phyloP scores from a whole-genome alignment of 2,329 filamentous ascomycete genomes.

The Calonectria pauciramosa region DNA sequence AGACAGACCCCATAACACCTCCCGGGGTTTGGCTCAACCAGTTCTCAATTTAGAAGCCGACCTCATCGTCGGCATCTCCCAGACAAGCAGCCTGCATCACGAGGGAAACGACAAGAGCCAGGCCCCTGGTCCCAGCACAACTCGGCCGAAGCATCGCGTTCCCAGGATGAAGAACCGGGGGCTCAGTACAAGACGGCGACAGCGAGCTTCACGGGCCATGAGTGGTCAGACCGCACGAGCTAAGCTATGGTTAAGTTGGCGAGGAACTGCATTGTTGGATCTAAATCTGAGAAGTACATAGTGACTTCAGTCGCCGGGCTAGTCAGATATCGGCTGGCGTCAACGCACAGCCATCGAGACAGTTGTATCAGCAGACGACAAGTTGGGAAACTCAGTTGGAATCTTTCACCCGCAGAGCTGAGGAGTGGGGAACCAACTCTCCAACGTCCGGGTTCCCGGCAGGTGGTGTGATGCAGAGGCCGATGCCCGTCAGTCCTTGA shows the following conservation, averaged over 20 bases:
- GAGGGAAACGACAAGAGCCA: background rate
- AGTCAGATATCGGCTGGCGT: conserved; percentile 11
- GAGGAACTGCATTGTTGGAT: conserved; percentile 14
- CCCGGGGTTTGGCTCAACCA: background rate
- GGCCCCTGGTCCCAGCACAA: conserved; percentile 6
- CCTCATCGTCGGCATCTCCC: background rate
- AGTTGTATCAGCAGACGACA: background rate
- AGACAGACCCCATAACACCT: background rate
- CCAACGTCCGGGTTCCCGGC: background rate
- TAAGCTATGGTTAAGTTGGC: conserved; percentile 14
- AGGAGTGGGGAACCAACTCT: conserved; percentile 6
- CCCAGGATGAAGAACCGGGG: conserved; percentile 5
- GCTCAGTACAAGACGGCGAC: background rate
- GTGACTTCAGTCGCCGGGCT: background rate
- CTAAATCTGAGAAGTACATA: conserved; percentile 6
- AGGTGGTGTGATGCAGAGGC: conserved; percentile 7
- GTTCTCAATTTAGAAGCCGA: background rate
- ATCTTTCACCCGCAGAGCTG: background rate
- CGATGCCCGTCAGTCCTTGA: background rate
- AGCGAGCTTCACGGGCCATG: background rate
- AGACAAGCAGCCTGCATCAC: conserved; percentile 9
- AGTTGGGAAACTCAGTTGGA: background rate
- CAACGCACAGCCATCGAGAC: conserved; percentile 12
- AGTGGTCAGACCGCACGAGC: conserved; percentile 5
- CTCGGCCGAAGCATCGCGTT: conserved; percentile 23